Conservation (phyloP, 768 basidiomycete species). For the Exsudoporus frostii region DNA sequence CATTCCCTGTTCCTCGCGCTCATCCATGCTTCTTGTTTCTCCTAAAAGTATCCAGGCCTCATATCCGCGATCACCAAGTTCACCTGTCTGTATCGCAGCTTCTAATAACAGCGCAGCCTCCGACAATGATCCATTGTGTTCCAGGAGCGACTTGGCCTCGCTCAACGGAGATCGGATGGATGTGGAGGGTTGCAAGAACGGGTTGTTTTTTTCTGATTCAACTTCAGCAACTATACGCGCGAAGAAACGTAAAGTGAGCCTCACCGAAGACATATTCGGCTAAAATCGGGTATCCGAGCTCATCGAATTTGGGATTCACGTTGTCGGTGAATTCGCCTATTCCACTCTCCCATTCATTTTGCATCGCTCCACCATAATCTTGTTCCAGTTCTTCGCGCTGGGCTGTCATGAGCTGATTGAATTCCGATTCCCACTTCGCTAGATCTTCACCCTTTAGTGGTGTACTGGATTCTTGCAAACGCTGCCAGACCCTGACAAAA, state of each 20-base stretch:
- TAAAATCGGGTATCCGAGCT: constrained; percentile 74
- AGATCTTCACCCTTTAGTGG: constrained; percentile 61
- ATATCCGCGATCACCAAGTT: constrained; percentile 75
- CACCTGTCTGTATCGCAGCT: constrained; percentile 82
- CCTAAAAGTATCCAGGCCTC: constrained; percentile 94
- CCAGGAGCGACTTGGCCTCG: constrained; percentile 75
- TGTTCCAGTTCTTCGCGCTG: constrained; percentile 64
- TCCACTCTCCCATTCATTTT: constrained; percentile 60
- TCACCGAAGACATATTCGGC: constrained; percentile 75
- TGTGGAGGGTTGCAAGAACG: constrained; percentile 52
- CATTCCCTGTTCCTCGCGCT: constrained; percentile 81
- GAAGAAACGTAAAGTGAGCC: constrained; percentile 18
- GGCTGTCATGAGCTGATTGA: constrained; percentile 71
- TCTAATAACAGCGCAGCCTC: constrained; percentile 87
- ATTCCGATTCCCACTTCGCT: constrained; percentile 80
- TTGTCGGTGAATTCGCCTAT: constrained; percentile 42
- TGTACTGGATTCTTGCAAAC: constrained; percentile 54
- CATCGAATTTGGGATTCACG: constrained; percentile 51
- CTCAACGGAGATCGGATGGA: constrained; percentile 49
- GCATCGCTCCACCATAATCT: constrained; percentile 61
- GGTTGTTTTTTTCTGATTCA: constrained; percentile 64
- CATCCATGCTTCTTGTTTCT: constrained; percentile 86
- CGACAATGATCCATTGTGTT: constrained; percentile 79
- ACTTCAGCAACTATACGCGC: constrained; percentile 1
- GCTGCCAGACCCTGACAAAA: constrained; percentile 55